These are phyloP conservation scores for Fusarium virguliforme DNA, from an alignment of 2,329 filamentous ascomycete species.

Conservation along the genomic window DNA sequence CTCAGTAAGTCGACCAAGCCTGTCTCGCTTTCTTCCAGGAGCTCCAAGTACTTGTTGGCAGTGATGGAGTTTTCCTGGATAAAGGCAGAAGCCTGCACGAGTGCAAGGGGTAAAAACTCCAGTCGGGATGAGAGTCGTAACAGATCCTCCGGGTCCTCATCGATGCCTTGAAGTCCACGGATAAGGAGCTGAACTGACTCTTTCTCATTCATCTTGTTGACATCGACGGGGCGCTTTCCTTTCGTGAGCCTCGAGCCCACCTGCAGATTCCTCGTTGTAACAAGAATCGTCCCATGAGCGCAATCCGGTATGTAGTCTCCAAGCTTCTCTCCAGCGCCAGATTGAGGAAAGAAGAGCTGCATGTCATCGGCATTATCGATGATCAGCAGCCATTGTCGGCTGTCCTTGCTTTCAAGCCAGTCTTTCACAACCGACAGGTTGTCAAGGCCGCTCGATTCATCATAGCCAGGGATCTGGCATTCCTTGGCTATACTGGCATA, in stretches of 20 bases:
- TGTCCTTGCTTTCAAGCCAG: constrained; percentile 50
- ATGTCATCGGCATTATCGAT: constrained; percentile 46
- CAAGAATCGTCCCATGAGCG: constrained; percentile 51
- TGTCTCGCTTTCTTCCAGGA: constrained; percentile 39
- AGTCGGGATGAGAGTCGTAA: constrained; percentile 47
- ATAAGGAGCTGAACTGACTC: constrained; percentile 51
- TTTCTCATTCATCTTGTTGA: constrained; percentile 50
- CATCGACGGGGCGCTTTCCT: constrained; percentile 46
- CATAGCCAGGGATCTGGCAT: constrained; percentile 48
- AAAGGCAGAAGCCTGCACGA: constrained; percentile 57
- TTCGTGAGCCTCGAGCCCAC: constrained; percentile 46
- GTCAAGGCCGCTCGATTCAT: constrained; percentile 44
- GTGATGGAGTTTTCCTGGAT: constrained; percentile 53
- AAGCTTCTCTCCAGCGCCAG: accelerated
- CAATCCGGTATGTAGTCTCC: constrained; percentile 50
- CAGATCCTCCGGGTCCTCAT: neutral
- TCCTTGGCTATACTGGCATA: constrained; percentile 54
- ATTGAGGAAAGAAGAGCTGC: constrained; percentile 31
- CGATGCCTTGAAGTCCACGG: constrained; percentile 24
- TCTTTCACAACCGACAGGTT: constrained; percentile 47
- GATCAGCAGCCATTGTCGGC: constrained; percentile 38
- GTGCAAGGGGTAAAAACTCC: constrained; percentile 55
- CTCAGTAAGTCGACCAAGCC: constrained; percentile 46
- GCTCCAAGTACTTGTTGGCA: constrained; percentile 49
- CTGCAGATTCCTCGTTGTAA: constrained; percentile 57